phyloP scores from a whole-genome alignment of 164 flowering plant species.

The Vitis riparia region DNA sequence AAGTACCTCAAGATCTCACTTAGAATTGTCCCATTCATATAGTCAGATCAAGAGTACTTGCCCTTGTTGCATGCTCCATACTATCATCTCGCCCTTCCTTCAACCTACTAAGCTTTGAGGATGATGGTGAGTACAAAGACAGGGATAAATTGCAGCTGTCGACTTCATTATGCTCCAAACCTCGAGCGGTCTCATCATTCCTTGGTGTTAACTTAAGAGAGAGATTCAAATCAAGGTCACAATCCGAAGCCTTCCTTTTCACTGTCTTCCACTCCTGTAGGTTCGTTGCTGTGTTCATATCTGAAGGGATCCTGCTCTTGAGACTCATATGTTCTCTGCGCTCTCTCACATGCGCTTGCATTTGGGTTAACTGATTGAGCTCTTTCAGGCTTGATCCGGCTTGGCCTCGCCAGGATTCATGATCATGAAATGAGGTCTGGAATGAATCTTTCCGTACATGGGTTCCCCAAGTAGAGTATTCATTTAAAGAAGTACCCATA shows the following conservation, averaged over 20 bases:
- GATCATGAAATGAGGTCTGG: constrained; percentile 4
- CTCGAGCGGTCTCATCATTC: constrained; percentile 1
- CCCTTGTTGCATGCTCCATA: constrained; percentile 26
- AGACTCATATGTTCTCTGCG: neutral
- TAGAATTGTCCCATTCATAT: constrained; percentile 64
- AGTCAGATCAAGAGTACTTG: constrained; percentile 92
- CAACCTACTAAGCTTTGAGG: constrained; percentile 31
- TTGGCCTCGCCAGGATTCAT: constrained; percentile 18
- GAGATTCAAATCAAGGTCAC: constrained; percentile 52
- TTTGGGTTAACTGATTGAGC: constrained; percentile 9
- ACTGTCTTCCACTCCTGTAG: constrained; percentile 12
- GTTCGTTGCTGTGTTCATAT: constrained; percentile 1
- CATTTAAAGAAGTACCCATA: constrained; percentile 8
- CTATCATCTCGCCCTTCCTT: constrained; percentile 23
- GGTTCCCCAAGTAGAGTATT: constrained; percentile 9
- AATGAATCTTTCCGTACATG: constrained; percentile 11
- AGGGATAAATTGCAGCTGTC: constrained; percentile 40
- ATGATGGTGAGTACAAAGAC: constrained; percentile 39
- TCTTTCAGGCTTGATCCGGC: constrained; percentile 6
- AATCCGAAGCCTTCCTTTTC: constrained; percentile 37
- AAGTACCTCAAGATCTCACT: constrained; percentile 89
- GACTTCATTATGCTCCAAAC: constrained; percentile 20
- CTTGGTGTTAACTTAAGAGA: constrained; percentile 39
- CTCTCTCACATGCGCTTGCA: constrained; percentile 13
- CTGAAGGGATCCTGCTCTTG: constrained; percentile 1